phyloP scores from a whole-genome alignment of 345 rosid species.

The Mallotus nudiflorus region DNA sequence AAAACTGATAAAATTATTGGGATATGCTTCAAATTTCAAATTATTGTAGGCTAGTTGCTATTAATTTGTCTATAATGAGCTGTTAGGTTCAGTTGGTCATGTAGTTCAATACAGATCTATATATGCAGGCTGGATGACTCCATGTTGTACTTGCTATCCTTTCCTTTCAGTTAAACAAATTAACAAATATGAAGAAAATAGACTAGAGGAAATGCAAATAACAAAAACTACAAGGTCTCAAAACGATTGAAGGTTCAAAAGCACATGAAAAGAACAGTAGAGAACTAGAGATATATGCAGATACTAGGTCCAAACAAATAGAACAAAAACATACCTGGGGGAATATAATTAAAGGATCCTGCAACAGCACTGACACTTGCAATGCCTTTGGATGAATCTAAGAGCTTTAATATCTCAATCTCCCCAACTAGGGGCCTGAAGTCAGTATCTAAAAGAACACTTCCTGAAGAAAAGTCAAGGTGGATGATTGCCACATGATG shows the following conservation, averaged over 20 bases:
- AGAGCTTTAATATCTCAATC: slow-evolving; percentile 38
- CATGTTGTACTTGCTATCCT: no score
- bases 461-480: slow-evolving; percentile 36
- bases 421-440: slow-evolving; percentile 34
- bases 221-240: background rate
- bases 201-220: background rate
- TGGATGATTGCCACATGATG: slow-evolving; percentile 36
- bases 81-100: no score
- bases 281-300: background rate
- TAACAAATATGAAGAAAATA: no score
- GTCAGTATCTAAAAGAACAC: slow-evolving; percentile 32
- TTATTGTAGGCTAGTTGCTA: no score
- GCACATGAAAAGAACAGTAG: no score
- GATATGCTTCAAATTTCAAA: no score
- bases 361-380: slow-evolving; percentile 45
- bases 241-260: background rate
- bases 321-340: slow-evolving; percentile 26
- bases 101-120: no score
- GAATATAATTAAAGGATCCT: slow-evolving; percentile 40
- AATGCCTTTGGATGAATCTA: slow-evolving; percentile 38
- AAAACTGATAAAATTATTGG: no score
- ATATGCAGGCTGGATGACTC: no score
- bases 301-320: background rate
- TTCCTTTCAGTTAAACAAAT: no score
- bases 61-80: no score